Conservation (phyloP, 148 eudicot genomes). For the Vaccinium macrocarpon region DNA sequence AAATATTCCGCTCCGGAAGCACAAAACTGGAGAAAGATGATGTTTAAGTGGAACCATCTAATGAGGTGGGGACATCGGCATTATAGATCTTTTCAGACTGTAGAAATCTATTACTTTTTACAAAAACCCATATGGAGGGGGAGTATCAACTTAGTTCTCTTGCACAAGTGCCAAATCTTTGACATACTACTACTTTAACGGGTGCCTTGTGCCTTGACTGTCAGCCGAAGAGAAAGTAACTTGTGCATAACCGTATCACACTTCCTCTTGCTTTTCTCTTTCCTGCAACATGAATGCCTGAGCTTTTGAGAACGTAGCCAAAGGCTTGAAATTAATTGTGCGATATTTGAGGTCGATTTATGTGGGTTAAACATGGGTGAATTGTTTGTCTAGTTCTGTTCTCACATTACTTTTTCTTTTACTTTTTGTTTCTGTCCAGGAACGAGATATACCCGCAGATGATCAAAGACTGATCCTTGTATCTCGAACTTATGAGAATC, state of each 20-base stretch:
- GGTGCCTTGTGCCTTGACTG: constrained; percentile 6
- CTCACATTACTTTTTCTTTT: background rate
- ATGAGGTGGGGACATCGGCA: background rate
- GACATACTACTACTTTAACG: background rate
- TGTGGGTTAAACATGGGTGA: background rate
- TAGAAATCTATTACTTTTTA: background rate
- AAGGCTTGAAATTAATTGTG: background rate
- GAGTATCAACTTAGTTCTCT: background rate
- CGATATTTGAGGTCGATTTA: background rate
- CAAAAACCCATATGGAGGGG: background rate
- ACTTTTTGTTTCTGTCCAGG: constrained; percentile 34
- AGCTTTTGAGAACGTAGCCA: background rate
- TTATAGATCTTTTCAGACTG: background rate
- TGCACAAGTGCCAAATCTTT: background rate
- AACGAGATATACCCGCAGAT: constrained; percentile 71
- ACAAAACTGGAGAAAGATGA: background rate
- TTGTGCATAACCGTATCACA: background rate
- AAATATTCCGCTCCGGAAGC: background rate
- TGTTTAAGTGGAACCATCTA: background rate
- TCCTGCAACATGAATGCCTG: background rate
- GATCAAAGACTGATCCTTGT: constrained; percentile 66
- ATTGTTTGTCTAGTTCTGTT: background rate
- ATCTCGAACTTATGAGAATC: constrained; percentile 27
- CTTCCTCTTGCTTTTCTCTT: background rate
- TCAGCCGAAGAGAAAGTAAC: background rate